These are phyloP conservation scores for Syzygium aromaticum DNA, from an alignment of 345 rosid genomes.

Conservation along the genomic window DNA sequence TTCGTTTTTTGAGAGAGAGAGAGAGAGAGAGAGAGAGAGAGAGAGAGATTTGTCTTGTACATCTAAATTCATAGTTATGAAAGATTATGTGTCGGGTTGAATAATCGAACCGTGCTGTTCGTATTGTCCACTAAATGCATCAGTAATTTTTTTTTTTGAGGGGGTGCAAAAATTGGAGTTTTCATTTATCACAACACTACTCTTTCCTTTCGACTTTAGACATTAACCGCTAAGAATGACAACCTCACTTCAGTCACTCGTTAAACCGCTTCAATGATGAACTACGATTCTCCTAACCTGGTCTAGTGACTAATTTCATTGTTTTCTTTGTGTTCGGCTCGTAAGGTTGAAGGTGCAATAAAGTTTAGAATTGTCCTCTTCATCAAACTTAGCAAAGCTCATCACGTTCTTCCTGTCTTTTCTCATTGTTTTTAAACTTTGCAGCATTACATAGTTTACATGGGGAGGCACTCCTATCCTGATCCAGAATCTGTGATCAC, in stretches of 20 bases:
- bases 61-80: not conserved
- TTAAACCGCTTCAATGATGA: not conserved
- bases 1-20: not conserved
- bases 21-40: not conserved
- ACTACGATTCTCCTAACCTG: not conserved
- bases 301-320: not conserved
- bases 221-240: not conserved
- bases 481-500: conserved; percentile 28
- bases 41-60: not conserved
- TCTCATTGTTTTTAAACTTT: not conserved
- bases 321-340: not conserved
- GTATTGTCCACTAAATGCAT: not conserved
- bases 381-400: not conserved
- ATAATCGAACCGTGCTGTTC: not conserved
- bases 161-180: not conserved
- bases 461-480: conserved; percentile 40
- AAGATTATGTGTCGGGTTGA: not conserved
- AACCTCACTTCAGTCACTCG: not conserved
- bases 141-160: not conserved
- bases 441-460: conserved; percentile 46
- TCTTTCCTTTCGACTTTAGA: not conserved
- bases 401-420: not conserved
- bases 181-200: not conserved
- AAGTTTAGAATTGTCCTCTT: not conserved
- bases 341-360: not conserved